A percentile compares a stretch with the other conserved stretches of the same genome.
Conservation (phyloP, 2,329 filamentous ascomycete genomes). For the Zopfia rhizophila region DNA sequence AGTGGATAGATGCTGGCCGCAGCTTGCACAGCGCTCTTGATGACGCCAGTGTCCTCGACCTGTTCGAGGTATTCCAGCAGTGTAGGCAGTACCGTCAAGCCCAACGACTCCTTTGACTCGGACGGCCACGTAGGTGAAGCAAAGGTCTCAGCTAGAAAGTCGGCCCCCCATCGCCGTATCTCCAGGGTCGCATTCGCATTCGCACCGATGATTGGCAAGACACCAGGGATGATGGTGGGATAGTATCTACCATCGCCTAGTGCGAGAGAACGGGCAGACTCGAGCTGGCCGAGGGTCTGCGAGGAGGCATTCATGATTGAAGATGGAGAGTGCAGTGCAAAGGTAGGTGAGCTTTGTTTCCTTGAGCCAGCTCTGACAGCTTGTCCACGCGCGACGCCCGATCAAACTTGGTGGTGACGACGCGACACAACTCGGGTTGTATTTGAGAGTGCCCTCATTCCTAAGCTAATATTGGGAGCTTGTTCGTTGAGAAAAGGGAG, state of each 20-base stretch:
- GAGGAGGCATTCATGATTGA: slow-evolving; percentile 40
- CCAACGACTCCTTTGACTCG: slow-evolving; percentile 82
- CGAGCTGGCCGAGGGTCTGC: slow-evolving; percentile 76
- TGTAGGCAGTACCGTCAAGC: slow-evolving; percentile 79
- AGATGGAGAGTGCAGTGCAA: slow-evolving; percentile 29
- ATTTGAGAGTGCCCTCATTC: slow-evolving; percentile 39
- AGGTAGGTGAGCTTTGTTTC: slow-evolving; percentile 36
- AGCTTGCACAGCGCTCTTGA: slow-evolving; percentile 88
- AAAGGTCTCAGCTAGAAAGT: slow-evolving; percentile 96
- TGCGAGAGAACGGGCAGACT: slow-evolving; percentile 89
- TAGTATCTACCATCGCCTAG: slow-evolving; percentile 89
- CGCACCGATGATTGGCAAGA: slow-evolving; percentile 88
- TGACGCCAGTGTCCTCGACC: slow-evolving; percentile 79
- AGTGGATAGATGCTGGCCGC: slow-evolving; percentile 93
- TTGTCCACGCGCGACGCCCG: slow-evolving; percentile 44
- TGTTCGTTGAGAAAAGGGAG: slow-evolving; percentile 32
- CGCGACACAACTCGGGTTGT: slow-evolving; percentile 42
- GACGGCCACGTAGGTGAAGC: slow-evolving; percentile 84
- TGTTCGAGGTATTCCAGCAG: slow-evolving; percentile 63
- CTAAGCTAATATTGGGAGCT: too few relatives aligned
- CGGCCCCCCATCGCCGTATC: slow-evolving; percentile 92
- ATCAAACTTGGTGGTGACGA: slow-evolving; percentile 32
- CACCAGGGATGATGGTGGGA: slow-evolving; percentile 88
- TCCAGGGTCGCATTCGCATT: slow-evolving; percentile 72
- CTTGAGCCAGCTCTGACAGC: slow-evolving; percentile 29